Conservation (phyloP, 2,329 filamentous ascomycete genomes). For the Zymoseptoria brevis region DNA sequence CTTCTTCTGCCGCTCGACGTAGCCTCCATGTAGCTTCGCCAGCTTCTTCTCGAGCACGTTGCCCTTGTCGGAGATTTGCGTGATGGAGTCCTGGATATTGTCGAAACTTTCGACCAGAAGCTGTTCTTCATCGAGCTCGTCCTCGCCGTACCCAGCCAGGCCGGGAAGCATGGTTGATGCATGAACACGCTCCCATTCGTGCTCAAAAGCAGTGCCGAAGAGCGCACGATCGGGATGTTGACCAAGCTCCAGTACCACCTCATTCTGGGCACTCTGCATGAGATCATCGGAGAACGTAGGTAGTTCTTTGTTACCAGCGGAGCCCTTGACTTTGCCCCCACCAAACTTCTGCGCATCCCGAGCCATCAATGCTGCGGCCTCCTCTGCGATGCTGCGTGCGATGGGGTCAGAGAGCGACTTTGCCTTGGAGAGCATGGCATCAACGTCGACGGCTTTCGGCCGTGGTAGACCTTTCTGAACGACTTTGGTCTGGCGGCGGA, state of each 20-base stretch:
- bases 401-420: constrained; percentile 54
- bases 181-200: constrained; percentile 44
- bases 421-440: constrained; percentile 57
- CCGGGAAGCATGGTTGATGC: constrained; percentile 57
- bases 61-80: constrained; percentile 66
- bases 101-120: constrained; percentile 67
- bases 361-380: constrained; percentile 71
- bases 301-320: constrained; percentile 53
- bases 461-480: constrained; percentile 77
- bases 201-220: constrained; percentile 39
- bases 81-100: constrained; percentile 63
- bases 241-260: constrained; percentile 63
- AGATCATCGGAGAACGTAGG: constrained; percentile 61
- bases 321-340: constrained; percentile 49
- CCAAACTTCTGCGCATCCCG: constrained; percentile 74
- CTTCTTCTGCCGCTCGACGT: constrained; percentile 75
- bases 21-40: constrained; percentile 77
- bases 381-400: constrained; percentile 63
- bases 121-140: constrained; percentile 61
- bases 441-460: constrained; percentile 63
- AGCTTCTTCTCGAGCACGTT: constrained; percentile 93
- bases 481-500: constrained; percentile 80
- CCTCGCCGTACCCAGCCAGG: constrained; percentile 66
- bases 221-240: constrained; percentile 36
- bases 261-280: constrained; percentile 66